These are phyloP conservation scores for Chrysanthemum makinoi DNA, from an alignment of 129 eudicot genomes.

Conservation along the genomic window DNA sequence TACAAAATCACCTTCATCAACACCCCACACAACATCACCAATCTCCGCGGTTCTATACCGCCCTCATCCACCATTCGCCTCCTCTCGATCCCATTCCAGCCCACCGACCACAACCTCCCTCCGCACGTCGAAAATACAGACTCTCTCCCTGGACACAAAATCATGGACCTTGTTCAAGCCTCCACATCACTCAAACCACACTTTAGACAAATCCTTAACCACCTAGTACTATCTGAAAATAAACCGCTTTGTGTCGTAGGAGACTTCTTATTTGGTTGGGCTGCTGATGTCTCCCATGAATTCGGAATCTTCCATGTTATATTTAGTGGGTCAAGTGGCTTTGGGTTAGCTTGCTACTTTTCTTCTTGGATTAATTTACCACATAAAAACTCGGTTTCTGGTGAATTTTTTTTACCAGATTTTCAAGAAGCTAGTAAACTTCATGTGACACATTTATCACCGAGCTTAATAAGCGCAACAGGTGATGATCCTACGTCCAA, in stretches of 20 bases:
- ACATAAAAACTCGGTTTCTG: constrained; percentile 27
- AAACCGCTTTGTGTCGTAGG: constrained; percentile 54
- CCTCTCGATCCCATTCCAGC: constrained; percentile 55
- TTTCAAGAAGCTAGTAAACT: constrained; percentile 57
- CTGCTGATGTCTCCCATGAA: constrained; percentile 52
- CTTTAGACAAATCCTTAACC: constrained; percentile 28
- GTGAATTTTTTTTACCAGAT: constrained; percentile 52
- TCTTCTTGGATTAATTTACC: constrained; percentile 58
- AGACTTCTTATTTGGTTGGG: constrained; percentile 62
- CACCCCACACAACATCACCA: constrained; percentile 71
- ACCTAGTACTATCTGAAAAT: constrained; percentile 9
- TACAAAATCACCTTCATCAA: constrained; percentile 51
- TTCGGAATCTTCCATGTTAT: constrained; percentile 45
- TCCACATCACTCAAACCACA: constrained; percentile 37
- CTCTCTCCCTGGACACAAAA: constrained; percentile 37
- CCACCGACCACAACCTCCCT: constrained; percentile 64
- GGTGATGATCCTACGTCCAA: constrained; percentile 51
- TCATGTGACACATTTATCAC: constrained; percentile 51
- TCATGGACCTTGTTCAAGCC: constrained; percentile 38
- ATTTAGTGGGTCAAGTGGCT: constrained; percentile 52
- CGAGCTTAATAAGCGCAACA: constrained; percentile 38
- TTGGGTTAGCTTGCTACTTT: constrained; percentile 60
- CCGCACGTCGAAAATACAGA: constrained; percentile 56
- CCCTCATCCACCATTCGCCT: constrained; percentile 51
- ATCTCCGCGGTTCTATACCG: constrained; percentile 46